Evolutionary conservation across 306 rosid species (phyloP), one percentile per base, ranked within the genome.

Genomic region (Sindora glabra): DNA sequence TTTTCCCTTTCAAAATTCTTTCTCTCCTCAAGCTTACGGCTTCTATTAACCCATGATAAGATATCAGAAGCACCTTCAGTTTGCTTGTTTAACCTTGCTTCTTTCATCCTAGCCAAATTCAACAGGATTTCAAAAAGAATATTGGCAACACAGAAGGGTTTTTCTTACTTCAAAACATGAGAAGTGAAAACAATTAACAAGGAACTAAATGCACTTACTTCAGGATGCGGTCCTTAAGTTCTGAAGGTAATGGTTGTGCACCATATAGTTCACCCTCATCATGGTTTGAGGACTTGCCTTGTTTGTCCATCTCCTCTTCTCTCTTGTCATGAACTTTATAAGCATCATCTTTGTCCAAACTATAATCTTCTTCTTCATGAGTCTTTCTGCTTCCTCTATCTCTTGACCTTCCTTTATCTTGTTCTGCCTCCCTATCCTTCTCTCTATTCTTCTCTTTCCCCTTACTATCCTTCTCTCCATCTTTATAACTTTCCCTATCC

Each of bases 11-110:
- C 85, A 57, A 65, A 63, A 62, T 49, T 74, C 69, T 61, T 78
- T 70, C 76, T 78, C 30, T 79, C 85, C 75, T 76, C 87, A 8
- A 92, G 29, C 72, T 92, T 92, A 54, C 95, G 96, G 65, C 95
- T 88, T 74, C 55, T 82, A 69, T 32, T 74, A 65, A 92, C 94
- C 98, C 99, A 92, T 36, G 95, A 14, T 59, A 72, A 80, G 63
- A 88, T 74, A 72, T 86, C 96, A 18, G 92, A 74, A 73, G 51
- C 78, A 46, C 79, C 81, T 68, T 81, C 88, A 40, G 82, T 49
- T 67, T 86, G 90, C 49, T 72, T 92, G 75, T 75, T 89, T 59
- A 78, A 34, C 71, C 99, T 79, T 60, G 77, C 74, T 78, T 92
- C 96, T 65, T 82, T 88, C 71, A 85, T 83, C 82, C 98, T 92